Conservation (phyloP, 1,284 basidiomycete genomes). For the Porodaedalea pini region DNA sequence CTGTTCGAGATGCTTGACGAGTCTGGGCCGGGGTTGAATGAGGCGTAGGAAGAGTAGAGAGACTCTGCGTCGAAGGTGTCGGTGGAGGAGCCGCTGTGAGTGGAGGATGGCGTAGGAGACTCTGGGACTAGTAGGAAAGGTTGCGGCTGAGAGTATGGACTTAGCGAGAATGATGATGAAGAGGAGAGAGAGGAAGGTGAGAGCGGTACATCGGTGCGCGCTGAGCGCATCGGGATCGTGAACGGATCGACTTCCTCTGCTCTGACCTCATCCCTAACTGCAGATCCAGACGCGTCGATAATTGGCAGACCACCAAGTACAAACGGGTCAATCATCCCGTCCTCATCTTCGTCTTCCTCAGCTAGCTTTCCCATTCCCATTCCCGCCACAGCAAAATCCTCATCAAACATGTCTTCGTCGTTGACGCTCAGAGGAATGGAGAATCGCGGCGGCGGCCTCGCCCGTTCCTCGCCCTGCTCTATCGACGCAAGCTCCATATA, state of each 20-base stretch:
- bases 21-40: background rate
- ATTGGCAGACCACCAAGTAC: background rate
- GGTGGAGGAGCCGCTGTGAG: background rate
- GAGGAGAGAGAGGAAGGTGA: background rate
- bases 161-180: background rate
- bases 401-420: slow-evolving; percentile 3
- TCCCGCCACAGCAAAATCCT: background rate
- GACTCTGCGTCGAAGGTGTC: slow-evolving; percentile 6
- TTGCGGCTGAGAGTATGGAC: background rate
- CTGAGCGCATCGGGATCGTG: background rate
- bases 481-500: background rate
- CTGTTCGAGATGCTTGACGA: background rate
- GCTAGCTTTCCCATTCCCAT: background rate
- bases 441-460: slow-evolving; percentile 12
- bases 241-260: background rate
- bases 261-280: background rate
- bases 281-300: background rate
- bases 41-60: background rate
- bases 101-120: slow-evolving; percentile 1
- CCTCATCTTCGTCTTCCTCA: slow-evolving; percentile 14
- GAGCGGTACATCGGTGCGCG: background rate
- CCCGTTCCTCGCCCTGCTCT: too few species aligned
- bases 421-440: slow-evolving; percentile 15
- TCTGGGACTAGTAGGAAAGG: background rate
- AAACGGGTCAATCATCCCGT: slow-evolving; percentile 9